These are phyloP conservation scores for Corymbia maculata DNA, from an alignment of 345 rosid species.

Conservation along the genomic window DNA sequence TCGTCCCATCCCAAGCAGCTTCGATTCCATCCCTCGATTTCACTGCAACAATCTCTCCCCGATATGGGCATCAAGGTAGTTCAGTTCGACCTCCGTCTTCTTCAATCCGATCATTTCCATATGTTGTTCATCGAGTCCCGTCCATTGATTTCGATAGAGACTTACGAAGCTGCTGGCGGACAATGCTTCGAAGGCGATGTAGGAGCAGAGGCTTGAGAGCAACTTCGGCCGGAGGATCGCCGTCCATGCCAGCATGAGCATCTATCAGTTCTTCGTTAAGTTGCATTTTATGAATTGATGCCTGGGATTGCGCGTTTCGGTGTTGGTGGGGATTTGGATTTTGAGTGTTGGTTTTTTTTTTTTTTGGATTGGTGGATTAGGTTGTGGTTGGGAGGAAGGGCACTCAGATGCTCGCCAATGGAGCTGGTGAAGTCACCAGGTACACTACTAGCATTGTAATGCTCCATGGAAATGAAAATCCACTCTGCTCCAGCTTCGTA, in stretches of 20 bases:
- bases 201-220: constrained; percentile 81
- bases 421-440: too few relatives aligned
- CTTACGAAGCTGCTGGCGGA: constrained; percentile 91
- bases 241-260: constrained; percentile 96
- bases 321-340: not conserved
- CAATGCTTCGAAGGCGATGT: constrained; percentile 76
- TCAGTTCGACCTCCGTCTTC: not conserved
- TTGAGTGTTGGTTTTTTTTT: too few relatives aligned
- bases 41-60: too few relatives aligned
- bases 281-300: not conserved
- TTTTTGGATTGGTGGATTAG: too few relatives aligned
- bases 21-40: not conserved
- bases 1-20: not conserved
- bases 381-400: too few relatives aligned
- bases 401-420: too few relatives aligned
- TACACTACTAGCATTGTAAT: too few relatives aligned
- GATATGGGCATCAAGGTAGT: constrained; percentile 15
- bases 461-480: too few relatives aligned
- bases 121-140: too few relatives aligned
- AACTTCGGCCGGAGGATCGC: constrained; percentile 86
- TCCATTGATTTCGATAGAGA: constrained; percentile 29
- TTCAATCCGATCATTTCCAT: too few relatives aligned
- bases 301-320: not conserved
- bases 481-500: too few relatives aligned
- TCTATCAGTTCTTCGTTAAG: constrained; percentile 83